Evolutionary conservation across 1,284 basidiomycete genomes (phyloP).

Genomic region (Ustanciosporium gigantosporum): DNA sequence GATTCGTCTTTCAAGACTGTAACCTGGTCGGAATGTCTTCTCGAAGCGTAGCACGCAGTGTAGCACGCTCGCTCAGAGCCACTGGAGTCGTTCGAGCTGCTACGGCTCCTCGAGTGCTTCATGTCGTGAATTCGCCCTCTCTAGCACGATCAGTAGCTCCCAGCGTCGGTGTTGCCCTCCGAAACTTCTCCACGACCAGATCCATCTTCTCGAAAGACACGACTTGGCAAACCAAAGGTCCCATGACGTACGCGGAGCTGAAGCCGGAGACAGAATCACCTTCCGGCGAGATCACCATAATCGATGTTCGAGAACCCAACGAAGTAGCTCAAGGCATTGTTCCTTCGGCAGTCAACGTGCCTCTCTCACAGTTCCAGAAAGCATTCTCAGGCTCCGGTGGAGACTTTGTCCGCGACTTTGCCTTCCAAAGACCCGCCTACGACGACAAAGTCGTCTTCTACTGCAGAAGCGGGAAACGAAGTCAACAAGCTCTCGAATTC

Average conservation of each 20-base stretch:
- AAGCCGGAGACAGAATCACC: constrained; percentile 82
- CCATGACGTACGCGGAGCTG: constrained; percentile 79
- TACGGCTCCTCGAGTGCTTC: too few species aligned
- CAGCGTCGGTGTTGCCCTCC: too few species aligned
- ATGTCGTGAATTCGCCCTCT: too few species aligned
- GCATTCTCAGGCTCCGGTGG: constrained; percentile 67
- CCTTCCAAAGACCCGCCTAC: constrained; percentile 78
- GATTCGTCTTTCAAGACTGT: too few species aligned
- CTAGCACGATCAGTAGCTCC: too few species aligned
- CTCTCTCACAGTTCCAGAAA: constrained; percentile 76
- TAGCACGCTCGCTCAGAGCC: too few species aligned
- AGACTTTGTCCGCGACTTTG: constrained; percentile 66
- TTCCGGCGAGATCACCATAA: constrained; percentile 65
- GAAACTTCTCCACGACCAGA: too few species aligned
- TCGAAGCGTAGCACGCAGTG: too few species aligned
- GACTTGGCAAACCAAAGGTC: constrained; percentile 43
- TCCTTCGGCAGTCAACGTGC: constrained; percentile 90
- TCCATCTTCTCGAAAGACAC: constrained; percentile 21
- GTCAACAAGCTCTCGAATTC: constrained; percentile 79
- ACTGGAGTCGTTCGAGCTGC: too few species aligned
- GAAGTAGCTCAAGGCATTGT: constrained; percentile 94
- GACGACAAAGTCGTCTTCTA: constrained; percentile 87
- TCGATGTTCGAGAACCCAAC: constrained; percentile 86
- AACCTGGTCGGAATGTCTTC: too few species aligned
- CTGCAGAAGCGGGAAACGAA: constrained; percentile 87